A percentile compares a stretch with the other conserved stretches of the same genome.
These are phyloP conservation scores for Thalassiosira livingstoniorum DNA, from an alignment of 352 stramenopile species.

Conservation along the genomic window DNA sequence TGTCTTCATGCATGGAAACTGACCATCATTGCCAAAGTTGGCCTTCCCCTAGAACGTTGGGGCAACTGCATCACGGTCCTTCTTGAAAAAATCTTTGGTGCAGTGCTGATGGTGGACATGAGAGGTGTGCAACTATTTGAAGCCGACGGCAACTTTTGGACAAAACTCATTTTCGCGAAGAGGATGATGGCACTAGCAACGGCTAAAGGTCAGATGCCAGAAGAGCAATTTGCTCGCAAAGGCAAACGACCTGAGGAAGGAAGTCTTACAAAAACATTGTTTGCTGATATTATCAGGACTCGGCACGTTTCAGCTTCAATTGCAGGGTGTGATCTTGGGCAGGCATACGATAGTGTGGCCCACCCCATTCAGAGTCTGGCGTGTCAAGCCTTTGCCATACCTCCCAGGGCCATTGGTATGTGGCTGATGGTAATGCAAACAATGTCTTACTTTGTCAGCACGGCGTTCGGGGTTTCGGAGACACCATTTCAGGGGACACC, in stretches of 20 bases:
- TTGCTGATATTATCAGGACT: slow-evolving; percentile 25
- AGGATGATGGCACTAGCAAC: slow-evolving; percentile 12
- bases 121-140: slow-evolving; percentile 12
- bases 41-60: slow-evolving; percentile 7
- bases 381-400: slow-evolving; percentile 15
- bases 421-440: slow-evolving; percentile 26
- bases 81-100: slow-evolving; percentile 22
- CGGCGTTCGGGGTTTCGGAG: slow-evolving; percentile 12
- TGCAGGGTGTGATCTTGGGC: slow-evolving; percentile 22
- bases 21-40: background rate
- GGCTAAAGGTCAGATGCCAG: background rate
- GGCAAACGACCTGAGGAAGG: slow-evolving; percentile 5
- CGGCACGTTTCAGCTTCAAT: slow-evolving; percentile 19
- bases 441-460: slow-evolving; percentile 29
- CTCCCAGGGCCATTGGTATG: slow-evolving; percentile 2
- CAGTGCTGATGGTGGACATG: slow-evolving; percentile 7
- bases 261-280: slow-evolving; percentile 11
- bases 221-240: slow-evolving; percentile 28
- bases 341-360: slow-evolving; percentile 41
- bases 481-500: slow-evolving; percentile 1
- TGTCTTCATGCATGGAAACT: background rate
- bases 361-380: slow-evolving; percentile 31
- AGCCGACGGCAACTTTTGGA: slow-evolving; percentile 26
- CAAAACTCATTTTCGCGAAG: slow-evolving; percentile 24
- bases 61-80: background rate